These are phyloP conservation scores for Russula lepida DNA, from an alignment of 768 basidiomycete species.

Conservation along the genomic window DNA sequence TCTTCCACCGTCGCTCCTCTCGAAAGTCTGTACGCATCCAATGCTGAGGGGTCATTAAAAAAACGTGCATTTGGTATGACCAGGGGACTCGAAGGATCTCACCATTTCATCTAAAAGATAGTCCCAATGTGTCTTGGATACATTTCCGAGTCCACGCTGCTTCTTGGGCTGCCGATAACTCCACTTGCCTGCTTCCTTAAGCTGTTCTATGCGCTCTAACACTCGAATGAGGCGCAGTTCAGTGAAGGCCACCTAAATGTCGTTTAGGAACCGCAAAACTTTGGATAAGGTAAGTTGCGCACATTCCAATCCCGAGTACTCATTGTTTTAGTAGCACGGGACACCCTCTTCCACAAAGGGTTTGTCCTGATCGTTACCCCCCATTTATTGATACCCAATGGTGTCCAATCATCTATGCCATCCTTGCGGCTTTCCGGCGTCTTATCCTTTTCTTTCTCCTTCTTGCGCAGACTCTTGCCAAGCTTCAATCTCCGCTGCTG, in stretches of 20 bases:
- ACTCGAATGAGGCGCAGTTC: conserved; percentile 74
- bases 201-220: conserved; percentile 73
- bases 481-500: conserved; percentile 43
- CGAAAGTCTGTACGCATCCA: conserved; percentile 97
- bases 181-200: conserved; percentile 80
- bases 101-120: conserved; percentile 97
- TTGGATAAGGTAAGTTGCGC: conserved; percentile 27
- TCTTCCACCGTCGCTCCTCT: conserved; percentile 91
- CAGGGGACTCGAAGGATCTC: conserved; percentile 23
- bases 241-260: conserved; percentile 57
- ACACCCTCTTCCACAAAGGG: conserved; percentile 62
- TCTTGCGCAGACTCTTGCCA: conserved; percentile 41
- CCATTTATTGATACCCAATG: conserved; percentile 57
- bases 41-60: conserved; percentile 44
- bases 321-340: conserved; percentile 67
- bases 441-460: conserved; percentile 41
- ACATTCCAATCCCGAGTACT: conserved; percentile 80
- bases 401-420: conserved; percentile 51
- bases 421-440: conserved; percentile 29
- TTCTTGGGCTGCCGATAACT: conserved; percentile 94
- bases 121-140: conserved; percentile 88
- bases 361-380: conserved; percentile 67
- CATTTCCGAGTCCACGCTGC: conserved; percentile 67
- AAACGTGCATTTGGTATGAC: background rate
- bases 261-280: background rate